These are phyloP conservation scores for Venturia oleaginea DNA, from an alignment of 2,329 filamentous ascomycete species.

Conservation along the genomic window DNA sequence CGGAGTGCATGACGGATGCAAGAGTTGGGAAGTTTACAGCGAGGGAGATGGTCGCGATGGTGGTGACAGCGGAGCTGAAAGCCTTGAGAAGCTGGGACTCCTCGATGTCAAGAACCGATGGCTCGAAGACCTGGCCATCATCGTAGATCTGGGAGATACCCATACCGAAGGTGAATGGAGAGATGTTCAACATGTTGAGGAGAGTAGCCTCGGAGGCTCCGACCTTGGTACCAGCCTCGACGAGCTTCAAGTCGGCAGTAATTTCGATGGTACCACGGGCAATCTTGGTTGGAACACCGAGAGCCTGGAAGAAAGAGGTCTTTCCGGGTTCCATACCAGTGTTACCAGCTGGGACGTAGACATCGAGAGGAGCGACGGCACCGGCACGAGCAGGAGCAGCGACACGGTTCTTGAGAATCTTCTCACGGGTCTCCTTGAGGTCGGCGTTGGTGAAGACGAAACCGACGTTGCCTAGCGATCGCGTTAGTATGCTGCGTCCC, in stretches of 20 bases:
- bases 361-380: slow-evolving; percentile 86
- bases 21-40: slow-evolving; percentile 92
- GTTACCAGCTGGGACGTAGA: slow-evolving; percentile 95
- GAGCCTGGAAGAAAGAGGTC: slow-evolving; percentile 99
- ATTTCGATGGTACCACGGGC: slow-evolving; percentile 99
- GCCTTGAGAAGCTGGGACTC: slow-evolving; percentile 87
- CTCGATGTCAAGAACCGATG: slow-evolving; percentile 81
- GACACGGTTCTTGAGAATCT: slow-evolving; percentile 94
- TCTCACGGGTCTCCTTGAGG: slow-evolving; percentile 84
- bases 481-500: slow-evolving; percentile 14
- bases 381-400: slow-evolving; percentile 96
- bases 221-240: slow-evolving; percentile 88
- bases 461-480: slow-evolving; percentile 68
- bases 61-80: slow-evolving; percentile 71
- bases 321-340: slow-evolving; percentile 99
- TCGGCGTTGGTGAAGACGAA: slow-evolving; percentile 99
- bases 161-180: slow-evolving; percentile 99
- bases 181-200: slow-evolving; percentile 99
- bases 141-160: slow-evolving; percentile 95
- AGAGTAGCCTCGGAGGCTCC: slow-evolving; percentile 97
- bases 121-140: slow-evolving; percentile 83
- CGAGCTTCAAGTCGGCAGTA: slow-evolving; percentile 92
- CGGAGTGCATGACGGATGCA: slow-evolving; percentile 89
- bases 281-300: slow-evolving; percentile 99
- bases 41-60: slow-evolving; percentile 85